phyloP scores from a whole-genome alignment of 495 filamentous ascomycete species.

The Trichoderma orchidacearum region DNA sequence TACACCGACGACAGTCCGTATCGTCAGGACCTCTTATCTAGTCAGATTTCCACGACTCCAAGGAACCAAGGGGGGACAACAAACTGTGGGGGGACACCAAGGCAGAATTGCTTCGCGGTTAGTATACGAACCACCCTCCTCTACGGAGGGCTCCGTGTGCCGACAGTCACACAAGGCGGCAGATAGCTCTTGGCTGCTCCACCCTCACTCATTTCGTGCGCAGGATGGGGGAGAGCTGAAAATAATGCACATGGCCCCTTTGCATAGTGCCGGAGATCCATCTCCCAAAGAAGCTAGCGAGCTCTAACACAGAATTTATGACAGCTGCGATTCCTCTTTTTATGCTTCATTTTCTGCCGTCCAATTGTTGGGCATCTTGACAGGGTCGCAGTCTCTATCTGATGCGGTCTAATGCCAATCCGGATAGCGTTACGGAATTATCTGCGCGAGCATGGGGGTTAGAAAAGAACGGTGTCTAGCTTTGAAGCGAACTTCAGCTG shows the following conservation, averaged over 20 bases:
- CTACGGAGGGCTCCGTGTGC: too few species aligned
- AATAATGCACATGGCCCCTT: background rate
- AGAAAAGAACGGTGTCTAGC: background rate
- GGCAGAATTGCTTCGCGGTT: too few species aligned
- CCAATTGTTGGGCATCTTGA: background rate
- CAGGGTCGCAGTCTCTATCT: background rate
- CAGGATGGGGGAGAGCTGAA: background rate
- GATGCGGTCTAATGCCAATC: background rate
- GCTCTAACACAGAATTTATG: background rate
- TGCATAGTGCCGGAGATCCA: background rate
- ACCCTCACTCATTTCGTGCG: background rate
- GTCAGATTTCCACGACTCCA: too few species aligned
- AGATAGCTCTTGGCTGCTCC: background rate
- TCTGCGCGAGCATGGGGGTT: background rate
- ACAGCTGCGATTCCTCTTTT: background rate
- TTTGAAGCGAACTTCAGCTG: background rate
- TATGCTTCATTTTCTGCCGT: background rate
- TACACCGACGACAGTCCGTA: too few species aligned
- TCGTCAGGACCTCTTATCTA: too few species aligned
- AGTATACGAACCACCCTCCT: too few species aligned
- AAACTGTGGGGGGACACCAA: too few species aligned
- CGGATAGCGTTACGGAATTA: background rate
- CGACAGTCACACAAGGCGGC: background rate
- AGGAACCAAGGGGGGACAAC: too few species aligned
- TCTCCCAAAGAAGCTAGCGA: background rate